Evolutionary conservation across 805 yeast species (phyloP).

Genomic region (Saccharomyces cerevisiae): DNA sequence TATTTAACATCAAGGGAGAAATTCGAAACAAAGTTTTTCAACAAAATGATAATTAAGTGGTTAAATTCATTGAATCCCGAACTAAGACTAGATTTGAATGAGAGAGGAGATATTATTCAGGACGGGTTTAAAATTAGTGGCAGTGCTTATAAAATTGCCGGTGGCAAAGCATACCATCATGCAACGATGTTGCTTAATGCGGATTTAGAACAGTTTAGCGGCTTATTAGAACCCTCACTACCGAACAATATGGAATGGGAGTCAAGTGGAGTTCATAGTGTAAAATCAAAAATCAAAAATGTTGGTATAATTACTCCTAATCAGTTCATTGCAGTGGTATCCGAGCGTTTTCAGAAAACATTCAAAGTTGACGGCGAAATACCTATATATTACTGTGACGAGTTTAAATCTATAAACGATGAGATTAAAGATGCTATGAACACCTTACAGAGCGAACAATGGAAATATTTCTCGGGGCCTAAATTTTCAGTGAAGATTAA

Average conservation of each 20-base stretch:
- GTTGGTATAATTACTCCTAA: constrained; percentile 37
- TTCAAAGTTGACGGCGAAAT: constrained; percentile 18
- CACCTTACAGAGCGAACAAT: constrained; percentile 51
- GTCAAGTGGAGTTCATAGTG: constrained; percentile 60
- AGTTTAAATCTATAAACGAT: constrained; percentile 22
- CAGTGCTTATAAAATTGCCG: constrained; percentile 80
- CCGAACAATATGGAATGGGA: constrained; percentile 38
- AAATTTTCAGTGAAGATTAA: constrained; percentile 48
- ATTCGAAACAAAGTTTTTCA: constrained; percentile 54
- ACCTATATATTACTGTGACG: constrained; percentile 26
- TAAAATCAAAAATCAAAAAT: constrained; percentile 72
- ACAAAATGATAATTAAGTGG: constrained; percentile 37
- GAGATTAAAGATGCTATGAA: constrained; percentile 36
- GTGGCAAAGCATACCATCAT: constrained; percentile 82
- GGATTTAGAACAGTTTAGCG: constrained; percentile 48
- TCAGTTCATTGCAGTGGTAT: constrained; percentile 25
- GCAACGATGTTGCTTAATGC: constrained; percentile 86
- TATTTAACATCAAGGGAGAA: constrained; percentile 60
- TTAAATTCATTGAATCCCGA: constrained; percentile 10
- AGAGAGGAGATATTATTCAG: constrained; percentile 72
- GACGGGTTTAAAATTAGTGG: constrained; percentile 68
- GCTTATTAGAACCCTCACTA: constrained; percentile 46
- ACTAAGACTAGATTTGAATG: constrained; percentile 43
- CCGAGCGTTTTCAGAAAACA: constrained; percentile 18
- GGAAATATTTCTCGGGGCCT: constrained; percentile 76